phyloP scores from a whole-genome alignment of 139 green algal species.

The Haematococcus lacustris region DNA sequence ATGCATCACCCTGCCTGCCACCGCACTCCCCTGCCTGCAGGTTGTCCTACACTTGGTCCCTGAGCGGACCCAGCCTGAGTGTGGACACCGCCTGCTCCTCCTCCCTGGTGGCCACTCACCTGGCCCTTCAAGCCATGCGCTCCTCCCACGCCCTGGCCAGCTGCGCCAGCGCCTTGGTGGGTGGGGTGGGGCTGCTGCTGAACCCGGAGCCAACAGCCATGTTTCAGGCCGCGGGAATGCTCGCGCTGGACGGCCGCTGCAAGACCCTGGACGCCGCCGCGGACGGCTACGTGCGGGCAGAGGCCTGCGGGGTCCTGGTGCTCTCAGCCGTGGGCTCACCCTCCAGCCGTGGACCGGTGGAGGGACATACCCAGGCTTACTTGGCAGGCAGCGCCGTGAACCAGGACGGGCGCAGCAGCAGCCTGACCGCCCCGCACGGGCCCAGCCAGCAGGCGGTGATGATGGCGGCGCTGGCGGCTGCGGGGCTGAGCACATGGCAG shows the following conservation, averaged over 20 bases:
- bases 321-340: slow-evolving; percentile 25
- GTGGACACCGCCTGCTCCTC: slow-evolving; percentile 78
- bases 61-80: slow-evolving; percentile 52
- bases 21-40: neutral
- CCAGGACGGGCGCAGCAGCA: slow-evolving; percentile 80
- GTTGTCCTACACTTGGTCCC: slow-evolving; percentile 65
- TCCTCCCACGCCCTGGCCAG: neutral
- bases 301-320: slow-evolving; percentile 35
- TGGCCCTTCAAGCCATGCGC: slow-evolving; percentile 34
- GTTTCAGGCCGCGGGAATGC: slow-evolving; percentile 69
- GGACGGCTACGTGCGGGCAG: slow-evolving; percentile 74
- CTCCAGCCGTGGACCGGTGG: too few relatives aligned
- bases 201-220: slow-evolving; percentile 67
- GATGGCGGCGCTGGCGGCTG: slow-evolving; percentile 32
- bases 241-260: slow-evolving; percentile 66
- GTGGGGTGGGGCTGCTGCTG: slow-evolving; percentile 65
- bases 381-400: slow-evolving; percentile 72
- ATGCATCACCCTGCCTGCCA: neutral
- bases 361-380: slow-evolving; percentile 53
- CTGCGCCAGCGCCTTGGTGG: slow-evolving; percentile 32
- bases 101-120: slow-evolving; percentile 65
- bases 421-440: slow-evolving; percentile 81
- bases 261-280: slow-evolving; percentile 71
- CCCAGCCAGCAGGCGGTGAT: slow-evolving; percentile 61
- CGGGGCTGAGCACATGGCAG: slow-evolving; percentile 7